Conservation (phyloP, 2,329 filamentous ascomycete species). For the Nemania sp. region DNA sequence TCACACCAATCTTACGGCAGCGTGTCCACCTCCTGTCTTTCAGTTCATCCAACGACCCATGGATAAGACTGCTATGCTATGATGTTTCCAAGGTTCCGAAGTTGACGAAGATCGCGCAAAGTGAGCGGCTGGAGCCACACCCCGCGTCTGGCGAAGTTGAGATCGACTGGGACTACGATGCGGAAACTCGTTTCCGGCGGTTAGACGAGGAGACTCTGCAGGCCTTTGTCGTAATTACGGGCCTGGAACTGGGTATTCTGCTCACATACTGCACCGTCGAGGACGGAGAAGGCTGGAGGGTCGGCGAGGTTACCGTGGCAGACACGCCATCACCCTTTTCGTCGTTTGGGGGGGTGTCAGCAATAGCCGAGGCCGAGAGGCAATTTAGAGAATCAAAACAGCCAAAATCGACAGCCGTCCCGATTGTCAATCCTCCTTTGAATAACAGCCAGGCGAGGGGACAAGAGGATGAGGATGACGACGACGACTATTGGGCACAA, state of each 20-base stretch:
- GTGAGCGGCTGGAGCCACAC: slow-evolving; percentile 74
- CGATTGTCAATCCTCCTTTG: slow-evolving; percentile 25
- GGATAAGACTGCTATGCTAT: slow-evolving; percentile 76
- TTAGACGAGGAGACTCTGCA: slow-evolving; percentile 78
- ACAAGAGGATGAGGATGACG: slow-evolving; percentile 59
- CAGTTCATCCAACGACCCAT: slow-evolving; percentile 63
- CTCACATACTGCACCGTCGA: slow-evolving; percentile 73
- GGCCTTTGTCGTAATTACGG: slow-evolving; percentile 63
- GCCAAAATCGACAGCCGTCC: slow-evolving; percentile 27
- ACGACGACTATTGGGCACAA: slow-evolving; percentile 79
- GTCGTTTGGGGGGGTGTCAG: slow-evolving; percentile 54
- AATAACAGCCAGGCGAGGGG: slow-evolving; percentile 11
- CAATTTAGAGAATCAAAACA: slow-evolving; percentile 48
- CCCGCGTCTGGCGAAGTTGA: slow-evolving; percentile 81
- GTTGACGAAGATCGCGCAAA: slow-evolving; percentile 64
- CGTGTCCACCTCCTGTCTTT: slow-evolving; percentile 67
- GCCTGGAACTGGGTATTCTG: slow-evolving; percentile 66
- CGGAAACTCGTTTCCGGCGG: slow-evolving; percentile 66
- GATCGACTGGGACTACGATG: slow-evolving; percentile 69
- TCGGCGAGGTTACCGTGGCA: slow-evolving; percentile 69
- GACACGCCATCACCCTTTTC: slow-evolving; percentile 63
- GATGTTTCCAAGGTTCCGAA: slow-evolving; percentile 59
- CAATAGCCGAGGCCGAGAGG: slow-evolving; percentile 64
- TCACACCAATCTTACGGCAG: slow-evolving; percentile 69
- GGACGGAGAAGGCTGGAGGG: slow-evolving; percentile 69